These are phyloP conservation scores for Mangifera indica DNA, from an alignment of 345 rosid genomes.

Conservation along the genomic window DNA sequence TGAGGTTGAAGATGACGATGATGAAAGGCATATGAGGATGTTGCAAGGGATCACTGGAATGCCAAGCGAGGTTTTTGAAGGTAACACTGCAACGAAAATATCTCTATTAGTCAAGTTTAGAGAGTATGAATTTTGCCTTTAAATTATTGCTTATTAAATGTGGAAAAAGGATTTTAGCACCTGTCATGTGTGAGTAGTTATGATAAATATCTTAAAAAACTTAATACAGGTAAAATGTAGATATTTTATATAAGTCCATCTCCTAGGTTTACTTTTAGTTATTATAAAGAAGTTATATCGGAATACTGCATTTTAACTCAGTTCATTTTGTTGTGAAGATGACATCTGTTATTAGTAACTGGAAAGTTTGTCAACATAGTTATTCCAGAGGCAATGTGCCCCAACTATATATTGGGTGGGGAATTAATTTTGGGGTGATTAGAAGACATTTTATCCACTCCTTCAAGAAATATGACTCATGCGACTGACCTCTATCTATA, in stretches of 20 bases:
- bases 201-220: background rate
- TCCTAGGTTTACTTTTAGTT: background rate
- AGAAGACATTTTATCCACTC: background rate
- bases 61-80: constrained; percentile 74
- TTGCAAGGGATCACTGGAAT: constrained; percentile 78
- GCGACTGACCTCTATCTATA: constrained; percentile 8
- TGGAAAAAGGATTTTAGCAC: background rate
- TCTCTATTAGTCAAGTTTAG: constrained; percentile 1
- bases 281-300: background rate
- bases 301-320: background rate
- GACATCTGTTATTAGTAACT: background rate
- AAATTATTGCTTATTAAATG: background rate
- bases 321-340: background rate
- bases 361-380: background rate
- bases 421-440: background rate
- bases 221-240: background rate
- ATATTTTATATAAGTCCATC: background rate
- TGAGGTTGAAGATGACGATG: constrained; percentile 49
- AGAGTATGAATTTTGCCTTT: background rate
- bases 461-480: background rate
- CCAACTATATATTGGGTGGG: background rate
- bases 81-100: constrained; percentile 30
- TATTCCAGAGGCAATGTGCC: background rate
- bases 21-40: constrained; percentile 70
- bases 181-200: background rate